phyloP scores from a whole-genome alignment of 352 stramenopile genomes.

The Phytopythium boreale region DNA sequence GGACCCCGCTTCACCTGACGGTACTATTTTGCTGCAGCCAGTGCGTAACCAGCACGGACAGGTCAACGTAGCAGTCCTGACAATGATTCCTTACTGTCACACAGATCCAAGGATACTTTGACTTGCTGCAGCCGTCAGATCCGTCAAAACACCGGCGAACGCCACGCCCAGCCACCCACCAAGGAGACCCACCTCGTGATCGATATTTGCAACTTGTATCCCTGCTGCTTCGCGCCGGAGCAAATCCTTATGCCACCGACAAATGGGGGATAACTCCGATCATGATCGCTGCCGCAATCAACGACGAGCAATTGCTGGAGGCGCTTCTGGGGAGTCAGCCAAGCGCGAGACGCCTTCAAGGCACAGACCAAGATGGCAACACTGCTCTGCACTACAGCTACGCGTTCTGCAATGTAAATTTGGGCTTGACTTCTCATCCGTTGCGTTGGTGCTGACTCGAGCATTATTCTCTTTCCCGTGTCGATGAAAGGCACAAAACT shows the following conservation, averaged over 20 bases:
- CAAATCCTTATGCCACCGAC: slow-evolving; percentile 22
- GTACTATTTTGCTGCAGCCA: slow-evolving; percentile 16
- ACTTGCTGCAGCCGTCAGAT: slow-evolving; percentile 12
- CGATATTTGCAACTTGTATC: slow-evolving; percentile 31
- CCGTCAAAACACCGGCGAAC: slow-evolving; percentile 4
- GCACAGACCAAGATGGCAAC: slow-evolving; percentile 41
- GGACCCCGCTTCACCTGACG: slow-evolving; percentile 47
- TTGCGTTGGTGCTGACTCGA: not conserved
- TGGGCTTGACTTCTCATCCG: not conserved
- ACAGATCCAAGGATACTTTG: slow-evolving; percentile 33
- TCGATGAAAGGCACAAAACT: slow-evolving; percentile 23
- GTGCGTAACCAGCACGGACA: not conserved
- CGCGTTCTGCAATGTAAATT: slow-evolving; percentile 47
- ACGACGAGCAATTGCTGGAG: slow-evolving; percentile 33
- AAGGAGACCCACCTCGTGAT: slow-evolving; percentile 10
- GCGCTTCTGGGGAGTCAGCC: slow-evolving; percentile 27
- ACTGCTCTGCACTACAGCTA: slow-evolving; percentile 67
- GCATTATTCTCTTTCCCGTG: not conserved
- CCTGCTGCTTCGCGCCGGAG: slow-evolving; percentile 33
- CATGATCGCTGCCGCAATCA: slow-evolving; percentile 45
- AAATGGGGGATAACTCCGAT: slow-evolving; percentile 62
- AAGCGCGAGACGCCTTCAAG: slow-evolving; percentile 18
- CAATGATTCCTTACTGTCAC: not conserved
- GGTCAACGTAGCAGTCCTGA: not conserved
- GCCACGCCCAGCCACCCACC: not conserved